Percentiles rank a stretch among this genome's conserved stretches.
Evolutionary conservation across 2,329 filamentous ascomycete species (phyloP).

Genomic region (Ophiostoma pallidulum): DNA sequence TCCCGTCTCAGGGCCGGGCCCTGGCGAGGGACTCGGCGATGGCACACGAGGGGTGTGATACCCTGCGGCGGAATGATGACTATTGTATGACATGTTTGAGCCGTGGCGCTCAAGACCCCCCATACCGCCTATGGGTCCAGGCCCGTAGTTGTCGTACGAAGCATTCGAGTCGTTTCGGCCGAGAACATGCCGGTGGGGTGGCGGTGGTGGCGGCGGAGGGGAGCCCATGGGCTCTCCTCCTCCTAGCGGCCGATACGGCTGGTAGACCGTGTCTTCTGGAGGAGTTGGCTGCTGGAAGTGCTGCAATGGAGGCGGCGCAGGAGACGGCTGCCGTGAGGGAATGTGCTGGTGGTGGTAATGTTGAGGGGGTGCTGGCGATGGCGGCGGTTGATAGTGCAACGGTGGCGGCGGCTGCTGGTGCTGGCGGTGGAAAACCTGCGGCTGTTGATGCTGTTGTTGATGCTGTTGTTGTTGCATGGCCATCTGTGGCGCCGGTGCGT

Average conservation of each 20-base stretch:
- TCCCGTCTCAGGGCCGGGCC: constrained; percentile 44
- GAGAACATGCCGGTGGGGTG: constrained; percentile 63
- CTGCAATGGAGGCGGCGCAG: constrained; percentile 9
- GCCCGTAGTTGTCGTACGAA: constrained; percentile 22
- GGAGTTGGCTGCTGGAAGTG: constrained; percentile 17
- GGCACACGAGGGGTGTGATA: constrained; percentile 47
- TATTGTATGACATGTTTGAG: constrained; percentile 30
- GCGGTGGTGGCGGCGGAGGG: constrained; percentile 74
- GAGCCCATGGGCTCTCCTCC: constrained; percentile 36
- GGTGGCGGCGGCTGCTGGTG: constrained; percentile 1
- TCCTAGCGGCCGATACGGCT: constrained; percentile 16
- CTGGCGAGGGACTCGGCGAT: constrained; percentile 61
- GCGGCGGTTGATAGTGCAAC: constrained; percentile 11
- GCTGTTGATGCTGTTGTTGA: constrained; percentile 13
- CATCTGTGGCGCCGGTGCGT: neutral
- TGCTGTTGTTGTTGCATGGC: constrained; percentile 10
- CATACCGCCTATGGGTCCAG: neutral
- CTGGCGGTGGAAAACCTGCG: constrained; percentile 7
- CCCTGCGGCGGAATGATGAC: constrained; percentile 21
- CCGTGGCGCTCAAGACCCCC: constrained; percentile 23
- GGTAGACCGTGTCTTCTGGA: constrained; percentile 14
- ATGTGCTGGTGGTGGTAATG: constrained; percentile 14
- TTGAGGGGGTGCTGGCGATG: constrained; percentile 1
- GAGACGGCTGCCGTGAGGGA: constrained; percentile 13
- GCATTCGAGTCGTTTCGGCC: constrained; percentile 23